Conservation (phyloP, 1,139 yeast species). For the Kodamaea plutei region DNA sequence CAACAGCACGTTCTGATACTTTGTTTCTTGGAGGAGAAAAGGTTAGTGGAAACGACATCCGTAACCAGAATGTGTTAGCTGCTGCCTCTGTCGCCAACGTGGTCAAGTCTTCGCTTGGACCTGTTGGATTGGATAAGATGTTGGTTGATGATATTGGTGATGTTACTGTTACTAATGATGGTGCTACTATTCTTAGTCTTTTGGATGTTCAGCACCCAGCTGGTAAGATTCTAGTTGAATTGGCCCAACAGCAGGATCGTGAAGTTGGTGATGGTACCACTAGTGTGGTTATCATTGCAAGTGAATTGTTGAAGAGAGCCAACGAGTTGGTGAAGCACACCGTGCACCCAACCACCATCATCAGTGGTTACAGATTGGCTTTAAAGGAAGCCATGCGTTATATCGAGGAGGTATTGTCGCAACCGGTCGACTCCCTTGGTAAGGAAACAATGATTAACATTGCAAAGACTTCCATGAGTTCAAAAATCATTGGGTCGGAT, state of each 20-base stretch:
- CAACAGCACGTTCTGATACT: conserved; percentile 83
- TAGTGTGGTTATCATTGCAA: conserved; percentile 93
- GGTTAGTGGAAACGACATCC: conserved; percentile 91
- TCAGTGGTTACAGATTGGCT: conserved; percentile 94
- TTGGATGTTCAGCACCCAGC: conserved; percentile 99
- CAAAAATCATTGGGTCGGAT: conserved; percentile 95
- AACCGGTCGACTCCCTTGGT: conserved; percentile 77
- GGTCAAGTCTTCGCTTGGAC: conserved; percentile 94
- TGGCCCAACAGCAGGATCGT: conserved; percentile 98
- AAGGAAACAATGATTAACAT: conserved; percentile 79
- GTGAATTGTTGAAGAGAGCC: conserved; percentile 88
- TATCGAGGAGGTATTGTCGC: conserved; percentile 79
- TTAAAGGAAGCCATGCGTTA: conserved; percentile 87
- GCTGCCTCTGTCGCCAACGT: conserved; percentile 97
- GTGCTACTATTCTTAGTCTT: conserved; percentile 89
- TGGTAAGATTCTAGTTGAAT: conserved; percentile 91
- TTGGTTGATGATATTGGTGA: conserved; percentile 98
- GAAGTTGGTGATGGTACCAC: conserved; percentile 99
- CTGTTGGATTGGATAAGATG: conserved; percentile 98
- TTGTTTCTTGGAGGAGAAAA: conserved; percentile 94
- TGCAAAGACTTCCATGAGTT: conserved; percentile 96
- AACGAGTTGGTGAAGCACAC: conserved; percentile 90
- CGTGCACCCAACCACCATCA: conserved; percentile 96
- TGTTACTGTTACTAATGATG: conserved; percentile 97
- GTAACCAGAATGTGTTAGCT: conserved; percentile 94